phyloP scores from a whole-genome alignment of 768 basidiomycete species.

The Termitomyces sp. region DNA sequence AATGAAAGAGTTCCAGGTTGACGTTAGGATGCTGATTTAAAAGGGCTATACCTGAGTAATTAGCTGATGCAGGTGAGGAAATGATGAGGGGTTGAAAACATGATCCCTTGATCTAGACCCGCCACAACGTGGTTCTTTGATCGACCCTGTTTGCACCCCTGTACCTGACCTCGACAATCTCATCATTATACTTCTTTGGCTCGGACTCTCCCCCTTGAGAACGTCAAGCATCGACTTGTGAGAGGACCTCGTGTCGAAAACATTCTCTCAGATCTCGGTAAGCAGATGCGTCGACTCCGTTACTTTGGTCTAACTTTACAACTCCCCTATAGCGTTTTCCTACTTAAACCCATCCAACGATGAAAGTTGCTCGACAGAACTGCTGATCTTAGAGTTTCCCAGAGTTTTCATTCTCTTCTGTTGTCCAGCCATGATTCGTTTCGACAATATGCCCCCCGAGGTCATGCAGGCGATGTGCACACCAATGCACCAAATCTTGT shows the following conservation, averaged over 20 bases:
- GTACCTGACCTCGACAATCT: constrained; percentile 11
- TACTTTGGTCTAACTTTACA: constrained; percentile 10
- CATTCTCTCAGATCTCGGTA: constrained; percentile 14
- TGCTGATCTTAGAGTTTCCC: neutral
- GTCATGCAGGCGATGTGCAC: constrained; percentile 85
- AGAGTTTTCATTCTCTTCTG: neutral
- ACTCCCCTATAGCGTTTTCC: constrained; percentile 14
- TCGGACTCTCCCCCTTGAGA: constrained; percentile 8
- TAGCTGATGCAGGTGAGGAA: neutral
- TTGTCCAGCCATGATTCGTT: constrained; percentile 59
- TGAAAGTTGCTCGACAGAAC: constrained; percentile 10
- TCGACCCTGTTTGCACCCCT: constrained; percentile 11
- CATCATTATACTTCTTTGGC: constrained; percentile 6
- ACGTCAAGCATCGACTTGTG: constrained; percentile 3
- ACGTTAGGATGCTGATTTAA: neutral
- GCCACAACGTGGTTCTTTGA: constrained; percentile 1
- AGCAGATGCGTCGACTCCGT: constrained; percentile 13
- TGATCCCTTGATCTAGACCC: constrained; percentile 6
- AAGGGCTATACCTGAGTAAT: neutral
- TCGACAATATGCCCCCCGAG: constrained; percentile 70
- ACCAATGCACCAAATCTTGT: constrained; percentile 73
- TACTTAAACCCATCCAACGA: constrained; percentile 16
- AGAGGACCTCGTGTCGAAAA: constrained; percentile 9
- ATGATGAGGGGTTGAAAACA: constrained; percentile 1
- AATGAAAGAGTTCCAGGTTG: neutral